Evolutionary conservation across 352 stramenopile species (phyloP).

Genomic region (Globisporangium carolinianum): DNA sequence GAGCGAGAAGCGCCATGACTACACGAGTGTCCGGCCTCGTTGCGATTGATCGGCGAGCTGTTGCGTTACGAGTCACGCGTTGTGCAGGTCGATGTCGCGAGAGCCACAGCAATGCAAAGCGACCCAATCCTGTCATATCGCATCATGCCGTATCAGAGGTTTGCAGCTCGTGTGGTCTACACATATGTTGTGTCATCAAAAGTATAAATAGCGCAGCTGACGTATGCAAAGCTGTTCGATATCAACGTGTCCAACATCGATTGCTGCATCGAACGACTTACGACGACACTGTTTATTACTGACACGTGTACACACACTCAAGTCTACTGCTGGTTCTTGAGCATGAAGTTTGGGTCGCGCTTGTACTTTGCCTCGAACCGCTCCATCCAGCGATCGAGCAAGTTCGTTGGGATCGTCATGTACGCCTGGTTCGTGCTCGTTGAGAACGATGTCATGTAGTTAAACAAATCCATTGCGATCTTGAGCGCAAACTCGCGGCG

Average conservation of each 20-base stretch:
- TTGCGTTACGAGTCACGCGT: too few species aligned
- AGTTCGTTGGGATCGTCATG: constrained; percentile 88
- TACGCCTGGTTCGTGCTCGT: constrained; percentile 58
- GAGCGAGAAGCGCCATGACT: neutral
- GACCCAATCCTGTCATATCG: too few species aligned
- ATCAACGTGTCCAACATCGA: too few species aligned
- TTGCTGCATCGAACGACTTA: neutral
- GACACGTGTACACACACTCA: neutral
- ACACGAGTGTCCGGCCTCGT: neutral
- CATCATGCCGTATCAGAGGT: too few species aligned
- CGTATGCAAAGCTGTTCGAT: too few species aligned
- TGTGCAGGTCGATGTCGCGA: too few species aligned
- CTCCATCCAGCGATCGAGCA: constrained; percentile 90
- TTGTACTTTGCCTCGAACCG: constrained; percentile 86
- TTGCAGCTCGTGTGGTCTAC: too few species aligned
- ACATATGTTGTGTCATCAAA: too few species aligned
- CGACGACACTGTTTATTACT: too few species aligned
- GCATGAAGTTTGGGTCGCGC: constrained; percentile 89
- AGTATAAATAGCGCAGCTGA: too few species aligned
- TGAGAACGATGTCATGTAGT: constrained; percentile 89
- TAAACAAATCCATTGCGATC: constrained; percentile 90
- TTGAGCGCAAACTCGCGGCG: constrained; percentile 86
- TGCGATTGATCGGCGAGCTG: neutral
- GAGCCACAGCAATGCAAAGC: too few species aligned
- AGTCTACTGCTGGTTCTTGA: constrained; percentile 48